Evolutionary conservation across 306 rosid genomes (phyloP), one percentile per base, ranked within the genome.

Genomic region (Vigna trinervia): DNA sequence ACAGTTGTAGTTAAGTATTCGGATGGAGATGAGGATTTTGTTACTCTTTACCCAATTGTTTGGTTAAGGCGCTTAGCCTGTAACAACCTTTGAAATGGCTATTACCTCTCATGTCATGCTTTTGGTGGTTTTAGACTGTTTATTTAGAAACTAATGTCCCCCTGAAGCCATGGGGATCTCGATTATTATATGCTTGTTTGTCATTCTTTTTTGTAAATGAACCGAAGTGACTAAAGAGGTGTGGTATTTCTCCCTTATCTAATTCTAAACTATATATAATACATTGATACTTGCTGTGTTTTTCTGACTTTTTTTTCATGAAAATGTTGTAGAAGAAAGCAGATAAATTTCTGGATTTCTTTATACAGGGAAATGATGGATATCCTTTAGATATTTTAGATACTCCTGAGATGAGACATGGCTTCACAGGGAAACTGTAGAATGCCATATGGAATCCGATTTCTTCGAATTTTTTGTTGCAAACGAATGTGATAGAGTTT

Each of bases 401-500:
- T 20, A 61, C 39, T 34, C 36, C 30, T 47, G 41, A 20, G 62
- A 47, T 47, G 30, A 13, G 70, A 22, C 54, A 34, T 69, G 71
- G 30, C 69, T 66, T 15, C 11, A 13, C 12, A 0, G 51, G 62
- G 54, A 50, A 63, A 47, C 52, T 64, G 5, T 41, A 57, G 50
- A 71, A 17, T 17, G 19, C 19, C 19, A 17, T 17, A 17, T 17
- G 19, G 19, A 53, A 57, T 73, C 43, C n/a, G 23, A 46, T 75
- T 59, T 59, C 34, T 50, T 48, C 7, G 8, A 58, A n/a, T 48
- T 48, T 59, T 34, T 67, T 17, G 50, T 58, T n/a, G 66, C 51
- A 50, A 67, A 19, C 68, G 26, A 74, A 43, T 9, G 47, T 47
- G 46, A 74, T 23, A 15, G 32, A 22, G 60, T 50, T 75, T 48